phyloP scores from a whole-genome alignment of 1,284 basidiomycete species.

The Apiotrichum gracile region DNA sequence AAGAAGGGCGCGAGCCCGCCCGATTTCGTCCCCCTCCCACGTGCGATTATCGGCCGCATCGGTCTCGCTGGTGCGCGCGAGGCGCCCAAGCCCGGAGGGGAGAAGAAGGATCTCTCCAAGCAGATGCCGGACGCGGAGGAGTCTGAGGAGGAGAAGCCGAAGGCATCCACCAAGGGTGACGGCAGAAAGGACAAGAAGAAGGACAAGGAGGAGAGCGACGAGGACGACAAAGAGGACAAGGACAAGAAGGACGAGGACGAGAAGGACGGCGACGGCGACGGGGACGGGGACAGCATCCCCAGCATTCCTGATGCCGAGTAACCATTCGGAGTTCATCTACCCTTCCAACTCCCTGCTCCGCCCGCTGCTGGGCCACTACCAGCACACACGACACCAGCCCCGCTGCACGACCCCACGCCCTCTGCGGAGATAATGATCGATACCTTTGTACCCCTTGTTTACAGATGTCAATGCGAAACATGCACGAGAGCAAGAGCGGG shows the following conservation, averaged over 20 bases:
- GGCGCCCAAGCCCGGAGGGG: not conserved
- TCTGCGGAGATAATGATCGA: too few species aligned
- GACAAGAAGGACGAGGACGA: not conserved
- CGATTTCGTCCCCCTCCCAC: too few species aligned
- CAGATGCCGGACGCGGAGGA: not conserved
- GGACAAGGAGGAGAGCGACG: not conserved
- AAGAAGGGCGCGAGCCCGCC: too few species aligned
- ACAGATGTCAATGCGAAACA: too few species aligned
- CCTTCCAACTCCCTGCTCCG: too few species aligned
- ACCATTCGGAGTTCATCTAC: too few species aligned
- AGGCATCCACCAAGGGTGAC: not conserved
- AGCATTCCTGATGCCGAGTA: not conserved
- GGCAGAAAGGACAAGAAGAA: not conserved
- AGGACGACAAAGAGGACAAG: not conserved
- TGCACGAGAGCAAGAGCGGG: too few species aligned
- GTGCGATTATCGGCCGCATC: conserved; percentile 1
- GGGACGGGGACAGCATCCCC: not conserved
- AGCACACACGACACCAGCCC: too few species aligned
- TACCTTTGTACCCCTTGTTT: too few species aligned
- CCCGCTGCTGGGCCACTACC: too few species aligned
- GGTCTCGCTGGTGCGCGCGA: conserved; percentile 9
- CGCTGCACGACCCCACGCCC: too few species aligned
- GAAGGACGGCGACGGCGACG: not conserved
- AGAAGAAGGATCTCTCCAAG: not conserved
- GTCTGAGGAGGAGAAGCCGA: not conserved